Conservation (phyloP, 1,139 yeast species). For the Debaryomyces nepalensis region DNA sequence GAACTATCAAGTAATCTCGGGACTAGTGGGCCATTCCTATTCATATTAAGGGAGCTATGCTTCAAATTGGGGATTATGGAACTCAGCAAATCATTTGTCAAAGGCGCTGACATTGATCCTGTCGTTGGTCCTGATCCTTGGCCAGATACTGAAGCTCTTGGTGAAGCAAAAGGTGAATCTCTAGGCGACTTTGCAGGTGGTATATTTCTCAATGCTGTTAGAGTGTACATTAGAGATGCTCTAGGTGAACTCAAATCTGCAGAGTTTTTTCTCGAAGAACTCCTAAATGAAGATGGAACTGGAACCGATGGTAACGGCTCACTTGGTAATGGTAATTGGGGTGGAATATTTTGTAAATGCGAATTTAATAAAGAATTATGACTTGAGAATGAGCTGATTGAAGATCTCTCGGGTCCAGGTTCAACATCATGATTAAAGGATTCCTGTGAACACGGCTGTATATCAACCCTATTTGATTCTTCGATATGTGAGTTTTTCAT, state of each 20-base stretch:
- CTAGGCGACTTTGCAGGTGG: constrained; percentile 44
- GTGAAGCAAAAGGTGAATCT: constrained; percentile 52
- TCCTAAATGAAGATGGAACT: constrained; percentile 38
- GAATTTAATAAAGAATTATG: constrained; percentile 35
- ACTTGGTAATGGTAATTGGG: constrained; percentile 57
- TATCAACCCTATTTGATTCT: background rate
- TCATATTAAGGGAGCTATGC: constrained; percentile 13
- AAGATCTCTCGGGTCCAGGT: constrained; percentile 28
- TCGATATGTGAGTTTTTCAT: background rate
- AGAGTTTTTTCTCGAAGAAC: constrained; percentile 42
- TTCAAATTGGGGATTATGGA: constrained; percentile 30
- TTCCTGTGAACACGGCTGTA: background rate
- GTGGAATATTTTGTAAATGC: constrained; percentile 53
- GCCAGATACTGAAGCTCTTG: constrained; percentile 49
- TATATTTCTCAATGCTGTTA: constrained; percentile 47
- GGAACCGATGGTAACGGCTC: constrained; percentile 56
- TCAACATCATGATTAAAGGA: background rate
- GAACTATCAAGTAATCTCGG: constrained; percentile 12
- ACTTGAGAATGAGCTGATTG: constrained; percentile 35
- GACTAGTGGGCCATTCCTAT: background rate
- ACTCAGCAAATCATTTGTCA: constrained; percentile 24
- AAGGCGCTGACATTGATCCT: too few species aligned
- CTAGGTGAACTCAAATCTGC: constrained; percentile 47
- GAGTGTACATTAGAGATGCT: constrained; percentile 48
- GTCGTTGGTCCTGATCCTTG: constrained; percentile 21